Evolutionary conservation across 805 yeast genomes (phyloP).

Genomic region (Cyberlindnera xylosilytica): DNA sequence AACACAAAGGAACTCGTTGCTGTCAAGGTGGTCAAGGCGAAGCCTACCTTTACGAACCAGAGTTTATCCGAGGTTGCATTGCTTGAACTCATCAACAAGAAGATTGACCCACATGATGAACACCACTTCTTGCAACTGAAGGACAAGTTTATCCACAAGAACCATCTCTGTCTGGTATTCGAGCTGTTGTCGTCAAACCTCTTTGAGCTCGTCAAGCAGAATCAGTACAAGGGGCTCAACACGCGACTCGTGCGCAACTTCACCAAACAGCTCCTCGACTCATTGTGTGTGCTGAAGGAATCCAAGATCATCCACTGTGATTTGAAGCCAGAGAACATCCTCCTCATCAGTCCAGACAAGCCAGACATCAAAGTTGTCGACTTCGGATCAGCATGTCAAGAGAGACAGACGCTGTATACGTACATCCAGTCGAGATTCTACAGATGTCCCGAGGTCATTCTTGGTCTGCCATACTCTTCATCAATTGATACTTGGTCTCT

Average conservation of each 20-base stretch:
- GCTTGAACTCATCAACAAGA: constrained; percentile 73
- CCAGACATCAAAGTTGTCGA: constrained; percentile 84
- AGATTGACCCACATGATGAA: constrained; percentile 64
- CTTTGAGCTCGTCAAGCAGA: constrained; percentile 88
- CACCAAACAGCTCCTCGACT: constrained; percentile 76
- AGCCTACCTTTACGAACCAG: constrained; percentile 88
- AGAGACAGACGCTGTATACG: constrained; percentile 82
- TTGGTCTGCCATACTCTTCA: constrained; percentile 89
- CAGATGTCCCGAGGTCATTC: constrained; percentile 89
- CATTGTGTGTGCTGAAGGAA: constrained; percentile 75
- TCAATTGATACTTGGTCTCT: constrained; percentile 97
- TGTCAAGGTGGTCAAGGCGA: constrained; percentile 89
- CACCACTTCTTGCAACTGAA: constrained; percentile 74
- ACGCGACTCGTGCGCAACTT: constrained; percentile 76
- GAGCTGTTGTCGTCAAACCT: constrained; percentile 85
- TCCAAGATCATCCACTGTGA: constrained; percentile 93
- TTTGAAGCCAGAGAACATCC: constrained; percentile 91
- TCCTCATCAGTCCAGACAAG: constrained; percentile 68
- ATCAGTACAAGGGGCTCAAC: constrained; percentile 86
- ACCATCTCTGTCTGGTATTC: constrained; percentile 89
- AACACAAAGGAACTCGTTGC: constrained; percentile 78
- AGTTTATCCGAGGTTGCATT: constrained; percentile 87
- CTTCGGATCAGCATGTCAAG: constrained; percentile 94
- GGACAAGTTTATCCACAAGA: constrained; percentile 89
- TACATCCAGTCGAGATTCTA: constrained; percentile 92